Evolutionary conservation across 345 rosid genomes (phyloP), one percentile per base, ranked within the genome.

Genomic region (Lepidium didymum): DNA sequence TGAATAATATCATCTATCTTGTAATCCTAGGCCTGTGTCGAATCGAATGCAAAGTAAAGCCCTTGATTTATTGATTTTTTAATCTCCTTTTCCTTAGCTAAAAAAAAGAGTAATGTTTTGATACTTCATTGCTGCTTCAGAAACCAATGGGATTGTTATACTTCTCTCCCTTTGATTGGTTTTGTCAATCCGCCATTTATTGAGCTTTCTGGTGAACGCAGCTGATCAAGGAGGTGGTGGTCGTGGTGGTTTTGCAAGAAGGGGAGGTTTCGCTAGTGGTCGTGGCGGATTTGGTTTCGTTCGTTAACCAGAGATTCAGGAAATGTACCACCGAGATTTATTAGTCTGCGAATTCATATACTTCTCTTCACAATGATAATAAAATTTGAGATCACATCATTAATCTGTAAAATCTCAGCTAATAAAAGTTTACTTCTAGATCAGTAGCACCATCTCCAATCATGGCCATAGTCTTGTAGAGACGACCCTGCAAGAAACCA

Each of bases 371-470:
- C 4, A 23, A 23, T 23, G 27, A 23, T n/a, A n/a, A n/a, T 23
- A 23, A 23, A 23, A 23, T 23, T n/a, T 40, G 38, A 42, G 62
- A 73, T 38, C 8, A 29, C 6, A 29, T 45, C 58, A 13, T 11
- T 50, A 27, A 46, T 51, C 34, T 51, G 56, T 52, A 57, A 33
- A 21, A 21, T 49, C 29, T 25, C 34, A 41, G 37, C 25, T 51
- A 13, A 23, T 23, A 46, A 37, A 21, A 21, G 64, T 79, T 50
- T 62, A 91, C 99, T 89, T 94, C 97, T 3, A 91, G 93, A 82
- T 94, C 97, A 43, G 97, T 94, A 57, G 97, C 97, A 47, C 99
- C 99, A 73, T 94, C 99, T 34, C 99, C 99, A 60, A 94, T 84
- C 99, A 94, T 94, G 68, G 81, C 91, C 75, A 94, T 66, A 31